Conservation (phyloP, 495 filamentous ascomycete species). For the Penicillium bialowiezense region DNA sequence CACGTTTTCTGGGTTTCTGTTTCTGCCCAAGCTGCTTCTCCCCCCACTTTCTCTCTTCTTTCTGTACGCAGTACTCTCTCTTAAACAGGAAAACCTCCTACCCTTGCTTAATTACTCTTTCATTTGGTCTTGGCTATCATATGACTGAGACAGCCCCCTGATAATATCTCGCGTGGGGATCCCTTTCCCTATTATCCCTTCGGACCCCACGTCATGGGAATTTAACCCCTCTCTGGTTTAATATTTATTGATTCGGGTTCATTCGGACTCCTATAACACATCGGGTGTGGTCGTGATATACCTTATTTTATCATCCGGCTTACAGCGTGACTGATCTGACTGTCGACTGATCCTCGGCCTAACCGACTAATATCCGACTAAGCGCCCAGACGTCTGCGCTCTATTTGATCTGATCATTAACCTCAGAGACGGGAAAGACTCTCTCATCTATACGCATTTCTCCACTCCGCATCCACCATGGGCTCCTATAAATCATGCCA, state of each 20-base stretch:
- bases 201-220: constrained; percentile 1
- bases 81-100: constrained; percentile 3
- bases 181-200: neutral
- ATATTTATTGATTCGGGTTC: neutral
- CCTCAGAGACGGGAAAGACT: no score
- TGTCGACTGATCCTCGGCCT: neutral
- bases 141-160: neutral
- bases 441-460: neutral
- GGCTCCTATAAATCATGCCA: constrained; percentile 35
- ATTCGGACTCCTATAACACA: neutral
- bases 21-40: neutral
- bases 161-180: neutral
- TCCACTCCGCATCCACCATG: constrained; percentile 18
- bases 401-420: no score
- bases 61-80: neutral
- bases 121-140: neutral
- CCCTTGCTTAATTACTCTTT: neutral
- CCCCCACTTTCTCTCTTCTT: neutral
- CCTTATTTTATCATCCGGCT: constrained; percentile 2
- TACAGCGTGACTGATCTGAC: constrained; percentile 1
- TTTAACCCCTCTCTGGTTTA: constrained; percentile 1
- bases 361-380: neutral
- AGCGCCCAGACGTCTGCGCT: no score
- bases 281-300: constrained; percentile 3
- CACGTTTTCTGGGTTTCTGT: no score